phyloP scores from a whole-genome alignment of 495 filamentous ascomycete genomes.

The Penicillium simplicissimum region DNA sequence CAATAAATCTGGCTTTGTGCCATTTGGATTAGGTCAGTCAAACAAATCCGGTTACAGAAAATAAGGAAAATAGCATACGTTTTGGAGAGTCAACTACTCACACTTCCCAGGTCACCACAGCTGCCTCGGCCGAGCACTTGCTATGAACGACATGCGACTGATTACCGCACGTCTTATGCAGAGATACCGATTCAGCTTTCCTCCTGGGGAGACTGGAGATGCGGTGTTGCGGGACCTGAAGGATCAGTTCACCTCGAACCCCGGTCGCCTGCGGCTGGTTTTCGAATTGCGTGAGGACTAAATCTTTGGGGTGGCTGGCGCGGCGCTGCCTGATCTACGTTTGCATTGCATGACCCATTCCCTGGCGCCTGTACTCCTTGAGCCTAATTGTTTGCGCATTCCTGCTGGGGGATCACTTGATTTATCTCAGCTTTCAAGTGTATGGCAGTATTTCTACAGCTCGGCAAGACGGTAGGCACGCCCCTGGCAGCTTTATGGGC shows the following conservation, averaged over 20 bases:
- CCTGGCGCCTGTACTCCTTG: not conserved
- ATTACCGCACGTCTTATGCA: constrained; percentile 43
- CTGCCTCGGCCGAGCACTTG: constrained; percentile 55
- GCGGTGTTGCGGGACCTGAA: constrained; percentile 33
- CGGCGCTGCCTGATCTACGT: too few species aligned
- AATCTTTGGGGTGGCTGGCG: not conserved
- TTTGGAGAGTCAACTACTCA: not conserved
- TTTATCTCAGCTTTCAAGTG: not conserved
- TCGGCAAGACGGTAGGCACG: not conserved
- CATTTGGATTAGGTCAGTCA: constrained; percentile 46
- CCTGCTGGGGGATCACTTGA: not conserved
- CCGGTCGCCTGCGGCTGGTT: constrained; percentile 27
- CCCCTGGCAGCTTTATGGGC: not conserved
- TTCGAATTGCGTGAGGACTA: constrained; percentile 18
- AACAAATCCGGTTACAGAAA: too few species aligned
- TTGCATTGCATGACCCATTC: not conserved
- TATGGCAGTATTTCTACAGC: not conserved
- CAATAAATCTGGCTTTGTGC: constrained; percentile 50
- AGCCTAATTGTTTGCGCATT: not conserved
- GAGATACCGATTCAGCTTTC: constrained; percentile 45
- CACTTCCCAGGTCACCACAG: constrained; percentile 15
- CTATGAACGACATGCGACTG: constrained; percentile 49
- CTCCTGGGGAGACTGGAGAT: constrained; percentile 41
- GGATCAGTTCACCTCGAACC: constrained; percentile 46
- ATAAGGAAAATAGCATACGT: too few species aligned